Evolutionary conservation across 495 filamentous ascomycete genomes (phyloP).

Genomic region (Penicillium verhagenii): DNA sequence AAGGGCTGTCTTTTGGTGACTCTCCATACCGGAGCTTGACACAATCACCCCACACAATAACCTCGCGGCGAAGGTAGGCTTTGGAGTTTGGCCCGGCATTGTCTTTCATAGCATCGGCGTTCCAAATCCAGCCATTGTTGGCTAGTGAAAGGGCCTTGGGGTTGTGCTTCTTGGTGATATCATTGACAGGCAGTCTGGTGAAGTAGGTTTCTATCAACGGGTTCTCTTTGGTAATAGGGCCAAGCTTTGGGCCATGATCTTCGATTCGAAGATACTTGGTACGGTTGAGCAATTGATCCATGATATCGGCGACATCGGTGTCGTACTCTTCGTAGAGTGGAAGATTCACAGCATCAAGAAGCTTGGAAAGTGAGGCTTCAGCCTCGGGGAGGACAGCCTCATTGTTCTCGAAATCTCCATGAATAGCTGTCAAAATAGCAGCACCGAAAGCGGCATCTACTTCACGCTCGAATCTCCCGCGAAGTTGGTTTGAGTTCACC

Average conservation of each 20-base stretch:
- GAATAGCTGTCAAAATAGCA: slow-evolving; percentile 64
- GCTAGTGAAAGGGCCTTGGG: slow-evolving; percentile 76
- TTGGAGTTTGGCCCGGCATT: slow-evolving; percentile 87
- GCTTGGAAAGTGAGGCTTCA: slow-evolving; percentile 49
- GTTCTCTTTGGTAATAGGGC: slow-evolving; percentile 69
- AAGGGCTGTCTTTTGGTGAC: slow-evolving; percentile 81
- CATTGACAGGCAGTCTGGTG: slow-evolving; percentile 81
- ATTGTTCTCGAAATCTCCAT: slow-evolving; percentile 62
- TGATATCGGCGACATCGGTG: slow-evolving; percentile 72
- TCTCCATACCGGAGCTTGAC: slow-evolving; percentile 93
- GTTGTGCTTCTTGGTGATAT: slow-evolving; percentile 72
- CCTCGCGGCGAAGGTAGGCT: slow-evolving; percentile 88
- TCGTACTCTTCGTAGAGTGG: slow-evolving; percentile 91
- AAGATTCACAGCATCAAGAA: slow-evolving; percentile 84
- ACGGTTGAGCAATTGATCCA: slow-evolving; percentile 89
- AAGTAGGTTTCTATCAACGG: slow-evolving; percentile 97
- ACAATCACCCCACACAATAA: slow-evolving; percentile 98
- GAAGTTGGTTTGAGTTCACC: slow-evolving; percentile 65
- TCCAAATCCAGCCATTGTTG: slow-evolving; percentile 99
- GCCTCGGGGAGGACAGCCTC: slow-evolving; percentile 35
- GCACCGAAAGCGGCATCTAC: slow-evolving; percentile 68
- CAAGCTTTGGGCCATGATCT: slow-evolving; percentile 84
- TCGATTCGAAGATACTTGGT: slow-evolving; percentile 91
- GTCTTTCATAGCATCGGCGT: slow-evolving; percentile 87
- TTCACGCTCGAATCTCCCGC: slow-evolving; percentile 70